phyloP scores from a whole-genome alignment of 2,329 filamentous ascomycete species.

The Hirsutella minnesotensis region DNA sequence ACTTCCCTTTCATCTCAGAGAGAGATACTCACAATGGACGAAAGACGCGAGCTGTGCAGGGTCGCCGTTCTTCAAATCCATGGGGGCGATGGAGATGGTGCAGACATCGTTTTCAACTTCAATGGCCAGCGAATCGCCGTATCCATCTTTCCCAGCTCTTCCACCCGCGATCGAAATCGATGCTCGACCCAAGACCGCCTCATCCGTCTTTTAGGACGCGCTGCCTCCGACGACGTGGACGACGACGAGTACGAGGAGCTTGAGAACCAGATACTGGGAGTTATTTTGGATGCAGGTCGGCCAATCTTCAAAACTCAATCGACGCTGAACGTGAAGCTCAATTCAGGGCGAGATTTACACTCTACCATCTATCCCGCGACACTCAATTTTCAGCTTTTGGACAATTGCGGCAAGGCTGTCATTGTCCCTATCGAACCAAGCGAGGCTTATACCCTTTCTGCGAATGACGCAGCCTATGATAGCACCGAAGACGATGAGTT shows the following conservation, averaged over 20 bases:
- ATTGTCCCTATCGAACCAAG: slow-evolving; percentile 7
- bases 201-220: slow-evolving; percentile 9
- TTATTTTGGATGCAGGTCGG: slow-evolving; percentile 9
- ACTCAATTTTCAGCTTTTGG: slow-evolving; percentile 7
- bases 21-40: background rate
- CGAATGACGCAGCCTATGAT: slow-evolving; percentile 2
- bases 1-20: background rate
- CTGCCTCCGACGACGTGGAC: slow-evolving; percentile 3
- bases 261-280: slow-evolving; percentile 7
- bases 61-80: slow-evolving; percentile 7
- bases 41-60: background rate
- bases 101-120: slow-evolving; percentile 12
- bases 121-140: slow-evolving; percentile 10
- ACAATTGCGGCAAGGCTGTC: slow-evolving; percentile 2
- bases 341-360: slow-evolving; percentile 5
- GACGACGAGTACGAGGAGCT: slow-evolving; percentile 10
- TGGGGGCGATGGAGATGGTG: slow-evolving; percentile 11
- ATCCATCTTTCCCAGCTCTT: slow-evolving; percentile 9
- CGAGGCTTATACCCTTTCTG: slow-evolving; percentile 6
- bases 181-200: slow-evolving; percentile 9
- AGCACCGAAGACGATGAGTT: slow-evolving; percentile 5
- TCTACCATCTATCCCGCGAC: slow-evolving; percentile 5
- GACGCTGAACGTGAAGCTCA: background rate
- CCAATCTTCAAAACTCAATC: slow-evolving; percentile 4
- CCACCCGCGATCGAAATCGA: slow-evolving; percentile 2